Evolutionary conservation across 2,329 filamentous ascomycete species (phyloP).

Genomic region (Ophiocordyceps sinensis): DNA sequence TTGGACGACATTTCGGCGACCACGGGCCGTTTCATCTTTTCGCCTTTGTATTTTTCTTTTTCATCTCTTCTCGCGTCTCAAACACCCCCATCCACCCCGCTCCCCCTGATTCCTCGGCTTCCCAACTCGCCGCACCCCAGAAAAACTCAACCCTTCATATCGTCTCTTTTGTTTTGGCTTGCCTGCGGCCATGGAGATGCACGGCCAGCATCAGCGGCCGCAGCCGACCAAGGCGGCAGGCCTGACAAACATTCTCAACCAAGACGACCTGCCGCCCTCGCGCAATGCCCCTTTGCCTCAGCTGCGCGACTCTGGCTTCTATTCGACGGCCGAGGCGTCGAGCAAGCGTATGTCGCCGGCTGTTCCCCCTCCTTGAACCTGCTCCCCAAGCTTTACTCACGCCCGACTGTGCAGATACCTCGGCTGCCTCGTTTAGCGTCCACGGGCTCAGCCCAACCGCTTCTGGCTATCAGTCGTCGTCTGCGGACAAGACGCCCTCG

Average conservation of each 20-base stretch:
- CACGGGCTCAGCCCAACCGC: conserved; percentile 25
- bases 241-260: conserved; percentile 24
- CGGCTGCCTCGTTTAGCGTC: conserved; percentile 22
- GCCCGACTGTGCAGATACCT: conserved; percentile 16
- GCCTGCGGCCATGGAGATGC: conserved; percentile 7
- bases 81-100: neutral
- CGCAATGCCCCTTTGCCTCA: conserved; percentile 15
- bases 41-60: neutral
- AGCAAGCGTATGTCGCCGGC: conserved; percentile 23
- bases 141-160: neutral
- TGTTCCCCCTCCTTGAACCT: conserved; percentile 1
- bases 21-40: neutral
- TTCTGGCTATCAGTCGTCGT: conserved; percentile 34
- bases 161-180: neutral
- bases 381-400: conserved; percentile 2
- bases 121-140: neutral
- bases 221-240: conserved; percentile 18
- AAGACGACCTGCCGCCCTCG: conserved; percentile 15
- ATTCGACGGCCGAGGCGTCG: conserved; percentile 26
- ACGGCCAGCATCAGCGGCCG: conserved; percentile 4
- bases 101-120: neutral
- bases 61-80: neutral
- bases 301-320: conserved; percentile 27
- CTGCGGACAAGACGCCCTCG: conserved; percentile 47
- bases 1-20: neutral